These are phyloP conservation scores for Galium porrigens DNA, from an alignment of 305 asterid species.

Conservation along the genomic window DNA sequence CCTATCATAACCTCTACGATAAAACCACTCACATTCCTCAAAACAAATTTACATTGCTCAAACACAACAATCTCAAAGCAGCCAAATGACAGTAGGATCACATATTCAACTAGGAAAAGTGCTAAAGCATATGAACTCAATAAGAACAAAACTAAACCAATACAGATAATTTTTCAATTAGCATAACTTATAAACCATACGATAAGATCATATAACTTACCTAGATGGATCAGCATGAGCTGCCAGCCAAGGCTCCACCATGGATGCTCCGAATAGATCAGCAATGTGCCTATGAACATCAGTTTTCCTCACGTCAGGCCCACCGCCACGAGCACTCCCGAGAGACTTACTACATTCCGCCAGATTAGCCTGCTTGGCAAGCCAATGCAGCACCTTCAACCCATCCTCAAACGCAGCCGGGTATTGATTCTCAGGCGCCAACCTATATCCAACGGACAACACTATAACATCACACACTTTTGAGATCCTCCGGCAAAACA, in stretches of 20 bases:
- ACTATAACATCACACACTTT: slow-evolving; percentile 73
- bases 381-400: slow-evolving; percentile 70
- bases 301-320: slow-evolving; percentile 34
- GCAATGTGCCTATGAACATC: slow-evolving; percentile 52
- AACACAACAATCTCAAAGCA: neutral
- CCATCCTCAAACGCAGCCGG: slow-evolving; percentile 91
- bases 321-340: slow-evolving; percentile 29
- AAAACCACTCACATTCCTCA: neutral
- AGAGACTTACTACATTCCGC: slow-evolving; percentile 64
- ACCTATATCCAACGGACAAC: slow-evolving; percentile 75
- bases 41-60: neutral
- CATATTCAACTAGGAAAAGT: neutral
- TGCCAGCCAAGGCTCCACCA: slow-evolving; percentile 95
- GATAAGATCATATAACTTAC: slow-evolving; percentile 21
- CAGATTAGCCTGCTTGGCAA: slow-evolving; percentile 74
- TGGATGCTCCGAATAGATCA: slow-evolving; percentile 77
- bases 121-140: neutral
- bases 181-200: neutral
- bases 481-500: slow-evolving; percentile 63
- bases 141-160: slow-evolving; percentile 5
- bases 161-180: neutral
- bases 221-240: slow-evolving; percentile 94
- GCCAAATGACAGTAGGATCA: neutral
- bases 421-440: slow-evolving; percentile 73
- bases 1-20: neutral